phyloP scores from a whole-genome alignment of 176 grass and related monocot genomes.

The Pontederia paniculata region DNA sequence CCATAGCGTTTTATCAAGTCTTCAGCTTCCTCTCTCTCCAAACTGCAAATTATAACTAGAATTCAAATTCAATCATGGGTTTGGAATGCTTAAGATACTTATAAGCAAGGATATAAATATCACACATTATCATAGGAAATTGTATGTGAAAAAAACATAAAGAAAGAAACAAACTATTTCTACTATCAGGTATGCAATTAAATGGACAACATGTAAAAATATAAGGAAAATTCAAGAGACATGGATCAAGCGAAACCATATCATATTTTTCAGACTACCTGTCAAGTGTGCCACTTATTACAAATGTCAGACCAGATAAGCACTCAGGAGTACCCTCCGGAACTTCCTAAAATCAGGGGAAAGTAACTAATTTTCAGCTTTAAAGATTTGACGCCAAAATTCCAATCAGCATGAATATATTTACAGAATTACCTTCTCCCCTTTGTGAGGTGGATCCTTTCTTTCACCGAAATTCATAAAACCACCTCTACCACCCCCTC shows the following conservation, averaged over 20 bases:
- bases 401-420: slow-evolving; percentile 4
- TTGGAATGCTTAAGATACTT: background rate
- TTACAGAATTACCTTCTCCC: slow-evolving; percentile 64
- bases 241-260: slow-evolving; percentile 4
- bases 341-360: slow-evolving; percentile 57
- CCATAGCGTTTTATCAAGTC: slow-evolving; percentile 95
- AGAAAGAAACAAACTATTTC: no score
- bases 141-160: no score
- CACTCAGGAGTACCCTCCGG: slow-evolving; percentile 83
- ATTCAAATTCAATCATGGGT: background rate
- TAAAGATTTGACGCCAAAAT: background rate
- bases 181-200: no score
- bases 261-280: slow-evolving; percentile 40
- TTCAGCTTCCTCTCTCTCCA: slow-evolving; percentile 91
- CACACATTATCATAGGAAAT: background rate
- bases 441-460: slow-evolving; percentile 95
- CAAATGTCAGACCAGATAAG: slow-evolving; percentile 88
- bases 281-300: slow-evolving; percentile 95
- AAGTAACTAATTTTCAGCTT: slow-evolving; percentile 10
- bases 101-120: background rate
- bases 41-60: slow-evolving; percentile 28
- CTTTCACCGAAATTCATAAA: slow-evolving; percentile 99
- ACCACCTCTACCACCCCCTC: slow-evolving; percentile 74
- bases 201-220: no score
- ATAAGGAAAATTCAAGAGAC: background rate